Evolutionary conservation across 768 basidiomycete species (phyloP).

Genomic region (Lentinula sp.): DNA sequence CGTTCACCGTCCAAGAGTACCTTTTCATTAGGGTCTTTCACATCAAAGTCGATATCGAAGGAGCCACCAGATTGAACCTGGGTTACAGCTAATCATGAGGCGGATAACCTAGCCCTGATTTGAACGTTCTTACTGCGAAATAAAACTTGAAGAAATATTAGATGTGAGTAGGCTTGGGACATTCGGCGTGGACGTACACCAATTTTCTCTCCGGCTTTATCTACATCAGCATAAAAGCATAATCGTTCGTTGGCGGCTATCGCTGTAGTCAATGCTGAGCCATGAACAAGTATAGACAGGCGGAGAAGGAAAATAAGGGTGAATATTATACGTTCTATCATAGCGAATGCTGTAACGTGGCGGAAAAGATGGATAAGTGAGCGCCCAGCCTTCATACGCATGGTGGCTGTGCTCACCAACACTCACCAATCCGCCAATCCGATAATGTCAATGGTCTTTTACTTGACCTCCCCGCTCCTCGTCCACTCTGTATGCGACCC

Average conservation of each 20-base stretch:
- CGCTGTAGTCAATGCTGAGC: conserved; percentile 73
- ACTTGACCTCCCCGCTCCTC: too few relatives aligned
- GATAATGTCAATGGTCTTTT: too few relatives aligned
- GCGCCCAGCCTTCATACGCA: too few relatives aligned
- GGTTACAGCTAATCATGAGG: background rate
- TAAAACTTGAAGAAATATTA: conserved; percentile 65
- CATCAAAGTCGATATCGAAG: conserved; percentile 92
- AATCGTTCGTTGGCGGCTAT: conserved; percentile 74
- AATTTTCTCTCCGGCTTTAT: conserved; percentile 91
- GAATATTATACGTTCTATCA: conserved; percentile 12
- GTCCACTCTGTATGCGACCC: too few relatives aligned
- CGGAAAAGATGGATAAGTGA: background rate
- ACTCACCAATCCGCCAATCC: too few relatives aligned
- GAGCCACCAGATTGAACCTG: conserved; percentile 96
- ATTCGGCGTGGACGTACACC: conserved; percentile 45
- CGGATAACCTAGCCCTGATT: background rate
- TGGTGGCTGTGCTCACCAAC: too few relatives aligned
- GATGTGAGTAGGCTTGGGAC: background rate
- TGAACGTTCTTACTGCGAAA: conserved; percentile 68
- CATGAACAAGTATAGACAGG: conserved; percentile 28
- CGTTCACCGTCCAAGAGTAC: conserved; percentile 81
- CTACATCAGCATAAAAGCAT: conserved; percentile 96
- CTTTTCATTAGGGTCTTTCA: conserved; percentile 88
- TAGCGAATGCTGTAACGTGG: background rate
- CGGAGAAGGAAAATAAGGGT: conserved; percentile 26